phyloP scores from a whole-genome alignment of 805 yeast genomes.

The Ogataea henricii region DNA sequence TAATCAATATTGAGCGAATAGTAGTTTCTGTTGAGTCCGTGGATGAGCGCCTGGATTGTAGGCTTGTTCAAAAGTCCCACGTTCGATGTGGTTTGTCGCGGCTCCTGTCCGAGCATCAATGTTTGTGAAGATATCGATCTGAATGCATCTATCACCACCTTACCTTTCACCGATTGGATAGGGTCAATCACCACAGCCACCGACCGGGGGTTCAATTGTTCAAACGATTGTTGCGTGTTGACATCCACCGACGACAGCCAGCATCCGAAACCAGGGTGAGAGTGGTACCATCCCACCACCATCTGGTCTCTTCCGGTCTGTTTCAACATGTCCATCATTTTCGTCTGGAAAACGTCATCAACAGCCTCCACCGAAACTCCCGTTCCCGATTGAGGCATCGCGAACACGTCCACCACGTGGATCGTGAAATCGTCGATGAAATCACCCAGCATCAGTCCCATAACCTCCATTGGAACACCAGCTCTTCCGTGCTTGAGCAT shows the following conservation, averaged over 20 bases:
- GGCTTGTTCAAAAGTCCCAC: constrained; percentile 95
- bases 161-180: constrained; percentile 97
- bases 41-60: constrained; percentile 93
- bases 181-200: constrained; percentile 99
- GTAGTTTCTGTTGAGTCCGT: constrained; percentile 95
- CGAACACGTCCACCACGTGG: constrained; percentile 96
- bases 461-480: constrained; percentile 76
- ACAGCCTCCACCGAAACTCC: constrained; percentile 99
- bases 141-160: constrained; percentile 98
- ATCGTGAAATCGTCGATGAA: constrained; percentile 97
- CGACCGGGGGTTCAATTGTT: constrained; percentile 91
- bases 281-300: constrained; percentile 99
- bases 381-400: constrained; percentile 97
- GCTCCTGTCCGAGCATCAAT: constrained; percentile 94
- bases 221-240: constrained; percentile 96
- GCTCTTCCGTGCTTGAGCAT: constrained; percentile 98
- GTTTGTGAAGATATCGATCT: constrained; percentile 87
- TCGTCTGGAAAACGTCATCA: constrained; percentile 97
- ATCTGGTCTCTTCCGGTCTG: constrained; percentile 99
- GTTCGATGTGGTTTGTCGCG: constrained; percentile 95
- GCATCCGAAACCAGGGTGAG: constrained; percentile 99
- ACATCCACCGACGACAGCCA: constrained; percentile 98
- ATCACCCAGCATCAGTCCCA: constrained; percentile 99
- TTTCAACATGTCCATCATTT: constrained; percentile 99
- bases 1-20: constrained; percentile 94